Base-by-base conservation (phyloP, 2,329 filamentous ascomycete genomes). In the Fusarium nurragi region DNA sequence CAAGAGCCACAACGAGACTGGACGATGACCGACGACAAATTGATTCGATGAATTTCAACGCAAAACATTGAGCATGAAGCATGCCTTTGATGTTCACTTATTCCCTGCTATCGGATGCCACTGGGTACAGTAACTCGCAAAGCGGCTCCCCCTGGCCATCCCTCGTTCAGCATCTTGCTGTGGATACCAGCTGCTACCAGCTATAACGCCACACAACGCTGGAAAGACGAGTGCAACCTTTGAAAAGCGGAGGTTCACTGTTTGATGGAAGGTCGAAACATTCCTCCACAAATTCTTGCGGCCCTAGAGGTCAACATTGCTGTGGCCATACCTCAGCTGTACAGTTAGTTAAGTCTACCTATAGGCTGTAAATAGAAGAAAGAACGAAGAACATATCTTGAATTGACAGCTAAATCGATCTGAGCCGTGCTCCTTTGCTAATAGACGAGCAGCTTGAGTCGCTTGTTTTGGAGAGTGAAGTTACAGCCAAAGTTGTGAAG, bases 1-100 rank as follows among this genome's bases (percentile, higher is more conserved):
- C 68, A 80, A 76, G 59, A 58, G 70, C 43, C 69, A 71, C 41
- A 61, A 52, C 19, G 54, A 60, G 40, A 64, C 60, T 50, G 70
- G 54, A 43, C 71, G 72, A 63, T 75, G 64, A 76, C 55, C 30
- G 50, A 65, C 40, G 55, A 56, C 16, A 53, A 37, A 39, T 34
- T 54, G 40, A 48, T 38, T 22, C 37, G 23, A 41, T 9, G 22
- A 61, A 18, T 14, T 41, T 34, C 23, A 55, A n/a, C 12, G 50
- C 30, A 22, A n/a, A 41, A 30, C 5, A 34, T 38, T 9, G 19
- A 52, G 25, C 25, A 30, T 22, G 23, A 21, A 23, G 25, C 26
- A n/a, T 16, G 18, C 30, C 18, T 8, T 10, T 19, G 32, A 32
- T 19, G 25, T 18, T 37, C 16, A 34, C 12, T n/a, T 23, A 25